Evolutionary conservation across 106 monocot species (phyloP).

Genomic region (Hemerocallis citrina): DNA sequence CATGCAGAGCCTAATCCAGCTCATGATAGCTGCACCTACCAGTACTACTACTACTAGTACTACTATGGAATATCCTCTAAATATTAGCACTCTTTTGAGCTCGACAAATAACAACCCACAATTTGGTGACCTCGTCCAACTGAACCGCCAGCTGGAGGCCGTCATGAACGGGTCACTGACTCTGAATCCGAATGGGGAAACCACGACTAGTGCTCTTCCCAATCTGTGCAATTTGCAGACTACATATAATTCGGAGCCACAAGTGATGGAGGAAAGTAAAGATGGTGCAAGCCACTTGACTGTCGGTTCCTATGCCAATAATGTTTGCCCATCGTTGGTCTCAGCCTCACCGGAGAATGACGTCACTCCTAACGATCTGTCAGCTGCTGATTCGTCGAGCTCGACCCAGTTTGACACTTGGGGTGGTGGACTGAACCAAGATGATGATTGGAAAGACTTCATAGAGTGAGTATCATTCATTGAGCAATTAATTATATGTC

Average conservation of each 20-base stretch:
- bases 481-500: background rate
- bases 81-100: background rate
- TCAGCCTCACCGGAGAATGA: conserved; percentile 7
- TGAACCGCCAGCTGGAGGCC: conserved; percentile 8
- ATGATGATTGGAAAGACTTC: conserved; percentile 22
- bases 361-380: background rate
- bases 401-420: conserved; percentile 9
- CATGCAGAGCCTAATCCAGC: conserved; percentile 11
- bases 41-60: background rate
- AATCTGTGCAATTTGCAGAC: background rate
- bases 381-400: background rate
- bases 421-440: conserved; percentile 3
- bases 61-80: no score
- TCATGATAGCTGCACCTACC: background rate
- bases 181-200: background rate
- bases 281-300: background rate
- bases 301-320: conserved; percentile 6
- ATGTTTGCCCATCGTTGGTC: no score
- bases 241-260: background rate
- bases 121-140: background rate
- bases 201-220: background rate
- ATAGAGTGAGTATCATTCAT: conserved; percentile 12
- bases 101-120: background rate
- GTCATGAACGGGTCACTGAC: background rate
- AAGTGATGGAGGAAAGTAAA: background rate